Base-by-base conservation (phyloP, 306 rosid genomes). In the Cotoneaster glaucophyllus region DNA sequence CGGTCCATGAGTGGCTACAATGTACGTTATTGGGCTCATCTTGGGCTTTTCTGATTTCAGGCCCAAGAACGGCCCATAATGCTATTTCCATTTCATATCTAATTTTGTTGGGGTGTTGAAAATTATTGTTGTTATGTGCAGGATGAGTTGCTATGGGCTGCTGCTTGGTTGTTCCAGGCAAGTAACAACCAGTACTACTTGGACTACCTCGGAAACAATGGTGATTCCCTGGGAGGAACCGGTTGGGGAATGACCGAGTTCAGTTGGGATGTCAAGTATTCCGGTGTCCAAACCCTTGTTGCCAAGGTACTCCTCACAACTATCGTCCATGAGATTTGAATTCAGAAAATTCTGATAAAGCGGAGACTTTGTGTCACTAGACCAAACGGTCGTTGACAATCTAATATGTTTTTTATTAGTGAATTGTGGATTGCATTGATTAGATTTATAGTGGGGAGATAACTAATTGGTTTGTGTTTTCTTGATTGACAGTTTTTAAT, bases 61-160 rank as follows among this genome's bases (percentile, higher is more conserved):
- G 31, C 69, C 58, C 31, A 50, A 52, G 0, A 4, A 14, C 25
- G 22, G 44, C 19, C 69, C 43, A 8, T 15, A 3, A 15, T 15
- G 21, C 21, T 50, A 15, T 28, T 13, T 26, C 31, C 19, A 28
- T 62, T 62, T 62, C 11, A 6, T 25, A 62, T 62, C 28, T 64
- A 14, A 25, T 18, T 52, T 57, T 70, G 21, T 74, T 45, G 29
- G 73, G 57, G 73, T 21, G 13, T 50, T 13, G 21, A 22, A 59
- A 0, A 14, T 24, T 24, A 3, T 22, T 22, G 0, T 58, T 3
- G 25, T 28, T 62, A 1, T 52, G 5, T 3, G 37, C 85, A 95
- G 98, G 99, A 95, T 28, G 99, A 95, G 82, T 75, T 95, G 82
- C 88, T 95, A 1, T 95, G 99, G 99, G 99, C 96, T 39, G 99